These are phyloP conservation scores for Pachysandra terminalis DNA, from an alignment of 164 flowering plant genomes.

Conservation along the genomic window DNA sequence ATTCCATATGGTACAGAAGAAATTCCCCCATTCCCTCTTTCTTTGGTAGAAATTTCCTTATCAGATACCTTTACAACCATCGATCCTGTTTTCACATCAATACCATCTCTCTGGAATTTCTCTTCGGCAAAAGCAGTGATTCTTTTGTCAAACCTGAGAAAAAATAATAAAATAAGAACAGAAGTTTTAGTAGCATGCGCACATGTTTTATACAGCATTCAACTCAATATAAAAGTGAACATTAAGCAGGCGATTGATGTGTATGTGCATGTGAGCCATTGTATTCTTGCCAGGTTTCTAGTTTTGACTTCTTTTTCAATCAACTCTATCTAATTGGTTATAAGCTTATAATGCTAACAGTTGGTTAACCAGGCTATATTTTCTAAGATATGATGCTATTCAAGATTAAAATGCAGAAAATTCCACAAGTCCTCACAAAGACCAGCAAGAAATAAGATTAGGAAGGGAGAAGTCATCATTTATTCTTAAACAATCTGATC, in stretches of 20 bases:
- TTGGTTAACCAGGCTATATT: too few species aligned
- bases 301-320: too few species aligned
- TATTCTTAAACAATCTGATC: neutral
- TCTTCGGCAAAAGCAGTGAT: conserved; percentile 76
- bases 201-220: neutral
- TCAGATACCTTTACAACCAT: conserved; percentile 68
- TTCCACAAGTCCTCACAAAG: neutral
- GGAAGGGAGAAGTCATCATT: neutral
- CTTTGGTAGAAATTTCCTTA: conserved; percentile 49
- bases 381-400: neutral
- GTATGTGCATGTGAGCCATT: neutral
- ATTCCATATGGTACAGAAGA: conserved; percentile 68
- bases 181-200: conserved; percentile 3
- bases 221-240: neutral
- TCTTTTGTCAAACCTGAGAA: conserved; percentile 84
- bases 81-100: conserved; percentile 63
- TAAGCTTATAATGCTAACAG: neutral
- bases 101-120: conserved; percentile 83
- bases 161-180: too few species aligned
- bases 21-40: conserved; percentile 35
- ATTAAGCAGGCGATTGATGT: neutral
- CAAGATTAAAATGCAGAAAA: neutral
- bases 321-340: neutral
- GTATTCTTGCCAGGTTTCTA: neutral
- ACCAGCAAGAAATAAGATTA: neutral